phyloP scores from a whole-genome alignment of 2,329 filamentous ascomycete genomes.

The Trichothecium sympodiale region DNA sequence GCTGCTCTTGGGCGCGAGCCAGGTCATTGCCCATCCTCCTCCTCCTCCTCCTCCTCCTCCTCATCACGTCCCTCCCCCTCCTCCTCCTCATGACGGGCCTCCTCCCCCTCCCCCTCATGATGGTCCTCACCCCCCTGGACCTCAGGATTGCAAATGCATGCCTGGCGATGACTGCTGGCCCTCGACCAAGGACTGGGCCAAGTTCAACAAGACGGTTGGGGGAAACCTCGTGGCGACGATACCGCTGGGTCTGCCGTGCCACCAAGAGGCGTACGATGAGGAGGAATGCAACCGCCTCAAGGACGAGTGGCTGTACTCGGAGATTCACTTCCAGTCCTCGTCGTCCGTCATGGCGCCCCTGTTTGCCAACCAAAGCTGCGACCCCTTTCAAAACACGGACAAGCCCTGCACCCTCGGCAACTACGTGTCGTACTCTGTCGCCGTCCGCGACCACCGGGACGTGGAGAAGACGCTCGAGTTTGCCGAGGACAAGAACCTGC shows the following conservation, averaged over 20 bases:
- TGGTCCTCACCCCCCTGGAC: too few species aligned
- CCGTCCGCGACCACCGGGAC: constrained; percentile 24
- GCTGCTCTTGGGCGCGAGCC: too few species aligned
- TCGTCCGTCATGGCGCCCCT: constrained; percentile 19
- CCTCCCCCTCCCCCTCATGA: too few species aligned
- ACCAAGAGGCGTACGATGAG: constrained; percentile 33
- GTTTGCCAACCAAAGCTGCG: constrained; percentile 18
- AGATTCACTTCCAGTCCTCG: constrained; percentile 14
- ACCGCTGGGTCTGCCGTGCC: constrained; percentile 42
- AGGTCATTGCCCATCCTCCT: too few species aligned
- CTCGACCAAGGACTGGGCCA: constrained; percentile 24
- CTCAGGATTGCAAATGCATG: constrained; percentile 27
- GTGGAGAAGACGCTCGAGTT: constrained; percentile 18
- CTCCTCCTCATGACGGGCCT: too few species aligned
- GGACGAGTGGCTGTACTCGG: constrained; percentile 19
- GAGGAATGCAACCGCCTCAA: constrained; percentile 27
- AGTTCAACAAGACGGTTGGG: constrained; percentile 38
- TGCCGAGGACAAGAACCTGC: constrained; percentile 27
- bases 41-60: too few species aligned
- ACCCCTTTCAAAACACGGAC: constrained; percentile 22
- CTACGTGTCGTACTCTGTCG: constrained; percentile 22
- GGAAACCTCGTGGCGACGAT: constrained; percentile 39
- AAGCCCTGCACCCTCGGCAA: constrained; percentile 28
- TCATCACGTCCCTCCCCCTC: too few species aligned
- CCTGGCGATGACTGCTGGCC: constrained; percentile 48